Percentiles rank a stretch among this genome's conserved stretches.
Evolutionary conservation across 1,284 basidiomycete species (phyloP).

Genomic region (Leccinum solheimii): DNA sequence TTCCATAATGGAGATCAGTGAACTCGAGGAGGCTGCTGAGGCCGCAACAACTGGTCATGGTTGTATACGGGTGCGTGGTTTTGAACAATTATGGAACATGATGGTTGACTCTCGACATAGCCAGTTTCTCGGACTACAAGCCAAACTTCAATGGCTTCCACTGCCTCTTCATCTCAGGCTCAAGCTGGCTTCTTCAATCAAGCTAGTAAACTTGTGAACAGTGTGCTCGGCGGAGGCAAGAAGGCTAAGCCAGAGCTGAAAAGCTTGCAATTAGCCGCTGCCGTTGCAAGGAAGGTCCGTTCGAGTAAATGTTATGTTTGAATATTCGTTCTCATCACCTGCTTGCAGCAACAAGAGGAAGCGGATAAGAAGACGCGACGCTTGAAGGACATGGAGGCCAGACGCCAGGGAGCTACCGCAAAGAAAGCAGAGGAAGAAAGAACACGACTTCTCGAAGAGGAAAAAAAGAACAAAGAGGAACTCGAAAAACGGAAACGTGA

Average conservation of each 20-base stretch:
- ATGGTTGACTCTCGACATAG: conserved; percentile 14
- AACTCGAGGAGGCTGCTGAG: conserved; percentile 43
- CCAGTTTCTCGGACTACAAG: conserved; percentile 41
- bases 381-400: conserved; percentile 77
- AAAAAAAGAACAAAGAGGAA: conserved; percentile 71
- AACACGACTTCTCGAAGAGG: conserved; percentile 58
- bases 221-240: conserved; percentile 59
- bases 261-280: conserved; percentile 76
- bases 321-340: conserved; percentile 8
- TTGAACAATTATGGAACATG: not conserved
- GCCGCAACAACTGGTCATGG: conserved; percentile 41
- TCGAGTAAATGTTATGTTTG: not conserved
- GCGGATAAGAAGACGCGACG: conserved; percentile 74
- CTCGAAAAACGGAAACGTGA: conserved; percentile 70
- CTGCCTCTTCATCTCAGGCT: conserved; percentile 54
- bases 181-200: conserved; percentile 64
- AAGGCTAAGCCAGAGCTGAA: conserved; percentile 76
- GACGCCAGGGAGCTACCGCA: conserved; percentile 68
- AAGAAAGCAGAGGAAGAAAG: conserved; percentile 82
- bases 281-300: conserved; percentile 80
- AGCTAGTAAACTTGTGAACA: conserved; percentile 64
- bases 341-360: conserved; percentile 78
- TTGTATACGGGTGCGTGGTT: conserved; percentile 40
- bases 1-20: conserved; percentile 38
- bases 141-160: conserved; percentile 52